Percentiles rank a stretch among this genome's conserved stretches.
Conservation (phyloP, 352 stramenopile species). For the Globisporangium takayamanum region DNA sequence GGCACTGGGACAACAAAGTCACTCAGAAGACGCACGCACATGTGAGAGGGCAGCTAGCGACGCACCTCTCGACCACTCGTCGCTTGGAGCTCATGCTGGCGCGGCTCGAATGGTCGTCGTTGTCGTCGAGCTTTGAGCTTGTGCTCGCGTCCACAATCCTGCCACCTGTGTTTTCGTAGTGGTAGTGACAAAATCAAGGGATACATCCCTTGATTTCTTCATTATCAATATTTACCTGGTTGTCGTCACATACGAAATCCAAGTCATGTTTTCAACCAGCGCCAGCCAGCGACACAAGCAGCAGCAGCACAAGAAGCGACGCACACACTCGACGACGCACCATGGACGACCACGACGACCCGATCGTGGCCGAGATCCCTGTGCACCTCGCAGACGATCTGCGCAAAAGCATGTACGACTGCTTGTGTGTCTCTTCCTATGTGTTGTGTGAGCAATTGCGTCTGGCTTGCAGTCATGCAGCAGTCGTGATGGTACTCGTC, state of each 20-base stretch:
- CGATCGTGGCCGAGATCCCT: slow-evolving; percentile 76
- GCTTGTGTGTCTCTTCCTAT: neutral
- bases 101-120: neutral
- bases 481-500: neutral
- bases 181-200: no score
- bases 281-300: neutral
- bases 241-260: neutral
- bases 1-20: neutral
- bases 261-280: neutral
- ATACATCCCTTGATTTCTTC: no score
- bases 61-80: slow-evolving; percentile 40
- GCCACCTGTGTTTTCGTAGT: no score
- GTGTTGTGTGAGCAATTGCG: neutral
- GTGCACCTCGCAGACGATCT: slow-evolving; percentile 73
- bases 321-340: neutral
- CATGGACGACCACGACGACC: slow-evolving; percentile 40
- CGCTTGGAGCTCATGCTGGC: slow-evolving; percentile 11
- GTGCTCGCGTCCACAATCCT: no score
- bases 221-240: neutral
- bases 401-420: slow-evolving; percentile 55
- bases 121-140: neutral
- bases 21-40: neutral
- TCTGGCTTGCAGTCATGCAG: neutral
- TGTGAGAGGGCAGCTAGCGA: neutral
- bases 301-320: neutral